phyloP scores from a whole-genome alignment of 1,139 yeast species.

The Debaryomyces fabryi region DNA sequence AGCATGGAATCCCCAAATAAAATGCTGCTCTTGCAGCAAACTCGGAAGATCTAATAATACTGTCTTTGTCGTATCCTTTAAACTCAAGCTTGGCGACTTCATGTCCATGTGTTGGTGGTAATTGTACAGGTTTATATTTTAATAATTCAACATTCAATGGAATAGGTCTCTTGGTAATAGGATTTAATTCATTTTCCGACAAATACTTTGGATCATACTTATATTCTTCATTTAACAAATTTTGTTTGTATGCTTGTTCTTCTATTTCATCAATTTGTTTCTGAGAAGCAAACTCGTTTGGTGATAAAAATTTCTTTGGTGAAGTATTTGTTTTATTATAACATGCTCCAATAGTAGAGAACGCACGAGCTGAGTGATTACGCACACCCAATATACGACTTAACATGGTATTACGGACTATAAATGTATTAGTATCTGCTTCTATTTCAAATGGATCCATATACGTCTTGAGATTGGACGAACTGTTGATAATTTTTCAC shows the following conservation, averaged over 20 bases:
- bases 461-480: slow-evolving; percentile 4
- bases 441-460: not conserved
- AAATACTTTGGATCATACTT: slow-evolving; percentile 46
- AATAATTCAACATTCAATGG: slow-evolving; percentile 85
- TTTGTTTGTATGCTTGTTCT: slow-evolving; percentile 31
- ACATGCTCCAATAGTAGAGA: slow-evolving; percentile 4
- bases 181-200: slow-evolving; percentile 34
- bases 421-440: not conserved
- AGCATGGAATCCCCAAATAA: slow-evolving; percentile 84
- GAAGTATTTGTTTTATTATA: not conserved
- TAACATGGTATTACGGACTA: not conserved
- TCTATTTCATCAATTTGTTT: slow-evolving; percentile 30
- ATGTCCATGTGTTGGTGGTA: slow-evolving; percentile 69
- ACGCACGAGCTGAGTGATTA: not conserved
- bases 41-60: slow-evolving; percentile 76
- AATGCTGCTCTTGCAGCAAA: slow-evolving; percentile 90
- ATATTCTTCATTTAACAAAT: slow-evolving; percentile 33
- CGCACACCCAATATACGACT: slow-evolving; percentile 6
- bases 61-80: slow-evolving; percentile 71
- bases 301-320: slow-evolving; percentile 27
- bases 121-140: slow-evolving; percentile 78
- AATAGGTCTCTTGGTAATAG: slow-evolving; percentile 50
- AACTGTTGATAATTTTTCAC: slow-evolving; percentile 6
- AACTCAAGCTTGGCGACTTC: slow-evolving; percentile 71
- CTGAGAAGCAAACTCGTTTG: slow-evolving; percentile 34